Evolutionary conservation across 2,329 filamentous ascomycete species (phyloP), one percentile per base, ranked within the genome.

Genomic region (Paecilomyces formosus): DNA sequence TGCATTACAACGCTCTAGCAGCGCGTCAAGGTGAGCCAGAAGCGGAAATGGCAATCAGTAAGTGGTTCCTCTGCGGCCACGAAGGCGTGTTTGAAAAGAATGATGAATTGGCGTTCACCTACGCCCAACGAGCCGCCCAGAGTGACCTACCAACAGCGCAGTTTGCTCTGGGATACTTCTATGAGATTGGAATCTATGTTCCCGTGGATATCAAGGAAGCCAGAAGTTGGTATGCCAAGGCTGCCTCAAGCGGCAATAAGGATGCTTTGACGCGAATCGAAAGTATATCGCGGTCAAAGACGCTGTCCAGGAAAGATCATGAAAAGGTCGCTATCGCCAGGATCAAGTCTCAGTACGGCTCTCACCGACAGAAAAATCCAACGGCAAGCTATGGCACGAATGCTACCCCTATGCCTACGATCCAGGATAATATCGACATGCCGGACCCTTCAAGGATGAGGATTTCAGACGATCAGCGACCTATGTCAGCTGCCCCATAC

Each of bases 41-140:
- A 72, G 94, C 93, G 0, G 92, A 96, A 60, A 89, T 99, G 76
- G 92, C 93, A 28, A 92, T 99, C 61, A 97, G 93, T 75, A 94
- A 96, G 74, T 99, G 94, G 94, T 99, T 97, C 71, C 81, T 99
- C 28, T 97, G 96, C 68, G 94, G 94, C 2, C 92, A 94, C 64
- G 93, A 97, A 65, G 88, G 88, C 22, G 82, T 95, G 6, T 97
- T 99, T 70, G 85, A 90, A 60, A 97, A 97, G 81, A 97, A 97
- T 68, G 94, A 99, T 74, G 89, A 93, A 70, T 78, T 97, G 54
- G 93, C 94, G 6, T 99, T 90, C 75, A 88, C 86, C 55, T 97
- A 96, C 70, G 94, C 94, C 1, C 85, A 93, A 66, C 85, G 93
- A 64, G 94, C 94, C 11, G 93, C 94, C 8, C 81, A 85, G 55